Evolutionary conservation across 768 basidiomycete species (phyloP), one percentile per base, ranked within the genome.

Genomic region (Hypholoma sublateritium): DNA sequence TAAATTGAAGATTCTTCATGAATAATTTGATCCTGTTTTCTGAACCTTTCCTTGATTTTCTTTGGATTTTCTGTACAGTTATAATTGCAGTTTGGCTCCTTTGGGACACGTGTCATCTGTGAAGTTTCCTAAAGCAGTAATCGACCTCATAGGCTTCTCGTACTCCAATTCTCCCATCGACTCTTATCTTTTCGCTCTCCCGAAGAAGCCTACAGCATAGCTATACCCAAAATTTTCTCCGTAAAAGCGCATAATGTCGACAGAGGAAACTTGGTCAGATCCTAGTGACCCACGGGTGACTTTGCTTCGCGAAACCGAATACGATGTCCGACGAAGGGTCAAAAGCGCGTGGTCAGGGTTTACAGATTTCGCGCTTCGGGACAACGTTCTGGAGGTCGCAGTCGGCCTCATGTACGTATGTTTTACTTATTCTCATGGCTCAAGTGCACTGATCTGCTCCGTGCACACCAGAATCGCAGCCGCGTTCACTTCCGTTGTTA

Each of bases 301-400:
- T 22, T 57, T 70, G 4, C 45, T 68, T 24, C 57, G 62, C 32
- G 53, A 53, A 7, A 61, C 66, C 11, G 66, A 69, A 51, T 46
- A 50, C 4, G 55, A 45, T 12, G 57, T 71, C 0, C 56, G 56
- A n/a, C 39, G 54, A 5, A 68, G 57, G 48, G 61, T 72, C 28
- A 64, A 62, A 51, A 62, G 62, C 42, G 57, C 63, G 8, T 74
- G 72, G 71, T 53, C 62, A 12, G 71, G 72, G 1, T 74, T 72
- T 47, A 36, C 59, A 8, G 53, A 64, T 5, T 74, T 76, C 47
- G 69, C 71, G 17, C 59, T 74, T 35, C 62, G 78, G 8, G 78
- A 80, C 50, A 78, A 75, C 61, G 77, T 80, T 9, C 67, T 80
- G 3, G 77, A 80, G 60, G 76, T 80, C 35, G 76, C 77, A 12